Base-by-base conservation (phyloP, 164 flowering plant species). In the Cinnamomum micranthum region DNA sequence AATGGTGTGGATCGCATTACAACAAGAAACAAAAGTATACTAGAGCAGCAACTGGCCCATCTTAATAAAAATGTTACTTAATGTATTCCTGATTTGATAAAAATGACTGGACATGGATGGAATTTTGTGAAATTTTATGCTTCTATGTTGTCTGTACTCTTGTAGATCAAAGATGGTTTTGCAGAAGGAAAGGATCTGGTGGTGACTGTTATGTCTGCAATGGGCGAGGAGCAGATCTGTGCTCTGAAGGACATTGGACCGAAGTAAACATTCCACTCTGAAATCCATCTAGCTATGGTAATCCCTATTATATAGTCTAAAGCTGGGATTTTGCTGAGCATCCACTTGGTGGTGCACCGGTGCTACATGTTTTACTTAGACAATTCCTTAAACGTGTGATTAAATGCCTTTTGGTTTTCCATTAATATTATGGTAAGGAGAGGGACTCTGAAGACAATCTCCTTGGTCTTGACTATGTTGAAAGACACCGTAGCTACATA, bases 221-320 rank as follows among this genome's bases (percentile, higher is more conserved):
- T 86, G 88, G 88, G 90, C 58, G 90, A 87, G 72, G 87, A 86
- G 84, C 87, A 86, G 77, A 87, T 87, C 73, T 82, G 84, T 70
- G 86, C 85, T 41, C 86, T 87, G 63, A 88, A 88, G 82, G 91
- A 88, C 80, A 84, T 86, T 74, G 88, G 90, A 73, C 86, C 88
- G 13, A 87, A 87, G 50, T 73, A 73, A 50, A 67, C 24, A 47
- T 47, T 50, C 63, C 47, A 63, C 23, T 11, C 20, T 12, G 19
- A 6, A 15, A 23, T 71, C 65, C 33, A 27, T 11, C 47, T 59
- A 51, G 47, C 41, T 19, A 20, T 60, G 63, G 50, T 52, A 59
- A 58, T 60, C 24, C 15, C 67, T 64, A 12, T 47, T 7, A 19
- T 28, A 41, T 22, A 47, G 71, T 20, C 15, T 9, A 69, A 41